These are phyloP conservation scores for Emmonsiellopsis sp. DNA, from an alignment of 2,329 filamentous ascomycete species.

Conservation along the genomic window DNA sequence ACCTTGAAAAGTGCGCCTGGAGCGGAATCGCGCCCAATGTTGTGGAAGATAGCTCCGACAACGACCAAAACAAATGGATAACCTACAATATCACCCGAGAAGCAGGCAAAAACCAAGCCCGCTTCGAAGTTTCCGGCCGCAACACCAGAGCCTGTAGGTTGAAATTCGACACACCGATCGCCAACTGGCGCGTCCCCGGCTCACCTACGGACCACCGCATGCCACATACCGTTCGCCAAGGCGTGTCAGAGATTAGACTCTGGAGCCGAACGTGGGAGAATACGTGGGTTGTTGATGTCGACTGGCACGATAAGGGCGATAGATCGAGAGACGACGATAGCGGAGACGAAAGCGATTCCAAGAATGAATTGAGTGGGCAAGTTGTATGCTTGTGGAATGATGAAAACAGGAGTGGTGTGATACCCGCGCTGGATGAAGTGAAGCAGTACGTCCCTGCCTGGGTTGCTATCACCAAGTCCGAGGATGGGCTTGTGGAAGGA, in stretches of 20 bases:
- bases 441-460: conserved; percentile 67
- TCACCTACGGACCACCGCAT: conserved; percentile 53
- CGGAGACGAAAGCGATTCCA: conserved; percentile 21
- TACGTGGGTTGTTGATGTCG: conserved; percentile 65
- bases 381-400: conserved; percentile 84
- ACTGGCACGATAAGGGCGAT: conserved; percentile 42
- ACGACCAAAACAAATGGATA: conserved; percentile 52
- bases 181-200: conserved; percentile 54
- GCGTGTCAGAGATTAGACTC: conserved; percentile 60
- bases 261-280: conserved; percentile 75
- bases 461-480: conserved; percentile 65
- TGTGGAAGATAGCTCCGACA: conserved; percentile 34
- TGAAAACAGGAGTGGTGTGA: conserved; percentile 58
- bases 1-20: conserved; percentile 56
- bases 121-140: conserved; percentile 56
- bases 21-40: conserved; percentile 58
- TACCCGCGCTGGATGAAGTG: conserved; percentile 78
- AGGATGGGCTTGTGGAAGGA: conserved; percentile 73
- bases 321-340: conserved; percentile 1
- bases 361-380: conserved; percentile 47
- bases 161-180: conserved; percentile 59
- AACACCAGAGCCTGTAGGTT: conserved; percentile 75
- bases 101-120: conserved; percentile 39
- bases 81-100: conserved; percentile 50
- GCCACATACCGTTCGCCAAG: conserved; percentile 51